phyloP scores from a whole-genome alignment of 768 basidiomycete species.

The Leccinum subgranulosum region DNA sequence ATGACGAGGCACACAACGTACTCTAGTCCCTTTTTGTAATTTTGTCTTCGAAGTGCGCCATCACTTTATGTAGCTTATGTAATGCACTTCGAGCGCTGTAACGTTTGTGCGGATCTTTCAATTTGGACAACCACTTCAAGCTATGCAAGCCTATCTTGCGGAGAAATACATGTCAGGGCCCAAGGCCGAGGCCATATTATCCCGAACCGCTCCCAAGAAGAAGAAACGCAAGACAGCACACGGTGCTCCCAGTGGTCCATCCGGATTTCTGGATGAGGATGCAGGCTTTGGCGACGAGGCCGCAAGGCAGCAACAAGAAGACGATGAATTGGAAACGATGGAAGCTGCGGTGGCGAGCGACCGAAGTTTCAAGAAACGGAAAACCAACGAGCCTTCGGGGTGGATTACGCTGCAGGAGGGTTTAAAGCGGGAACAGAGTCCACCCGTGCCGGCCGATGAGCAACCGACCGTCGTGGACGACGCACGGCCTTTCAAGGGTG shows the following conservation, averaged over 20 bases:
- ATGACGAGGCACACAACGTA: background rate
- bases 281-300: slow-evolving; percentile 57
- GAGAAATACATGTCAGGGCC: slow-evolving; percentile 95
- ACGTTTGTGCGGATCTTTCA: background rate
- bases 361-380: slow-evolving; percentile 77
- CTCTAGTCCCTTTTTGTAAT: background rate
- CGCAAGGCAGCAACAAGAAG: slow-evolving; percentile 50
- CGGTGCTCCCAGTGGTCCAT: slow-evolving; percentile 21
- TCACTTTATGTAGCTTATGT: slow-evolving; percentile 5
- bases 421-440: slow-evolving; percentile 41
- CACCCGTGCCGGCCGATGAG: slow-evolving; percentile 61
- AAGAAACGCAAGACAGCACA: slow-evolving; percentile 56
- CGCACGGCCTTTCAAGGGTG: slow-evolving; percentile 56
- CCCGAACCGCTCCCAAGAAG: slow-evolving; percentile 60
- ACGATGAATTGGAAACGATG: slow-evolving; percentile 48
- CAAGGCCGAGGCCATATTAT: slow-evolving; percentile 92
- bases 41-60: background rate
- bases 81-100: background rate
- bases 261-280: slow-evolving; percentile 65
- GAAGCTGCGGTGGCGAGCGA: slow-evolving; percentile 75
- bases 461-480: slow-evolving; percentile 59
- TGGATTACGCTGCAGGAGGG: slow-evolving; percentile 71
- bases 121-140: background rate
- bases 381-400: slow-evolving; percentile 48
- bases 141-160: slow-evolving; percentile 80